Base-by-base conservation (phyloP, 164 flowering plant genomes). In the Santalum album region DNA sequence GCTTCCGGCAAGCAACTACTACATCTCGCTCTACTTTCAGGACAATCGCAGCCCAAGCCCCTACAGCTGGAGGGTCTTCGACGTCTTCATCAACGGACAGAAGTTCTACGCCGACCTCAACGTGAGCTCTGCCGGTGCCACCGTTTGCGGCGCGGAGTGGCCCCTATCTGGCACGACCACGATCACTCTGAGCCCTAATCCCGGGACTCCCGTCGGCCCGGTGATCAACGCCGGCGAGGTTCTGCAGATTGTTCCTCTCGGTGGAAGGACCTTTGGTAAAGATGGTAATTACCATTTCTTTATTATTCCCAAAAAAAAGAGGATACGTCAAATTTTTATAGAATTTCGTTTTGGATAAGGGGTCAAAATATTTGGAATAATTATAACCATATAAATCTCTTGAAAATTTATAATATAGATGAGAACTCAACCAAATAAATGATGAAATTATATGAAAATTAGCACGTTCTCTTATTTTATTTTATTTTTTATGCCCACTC, bases 151-250 rank as follows among this genome's bases (percentile, higher is more conserved):
- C 0, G 24, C 64, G 1, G 20, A 64, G 6, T 84, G 96, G 99
- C 87, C 87, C 17, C 85, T 94, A 12, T 65, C 81, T 0, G 99
- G 96, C n/a, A 53, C 42, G 51, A 78, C 78, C 0, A 61, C 66
- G 53, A 76, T 89, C 29, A 35, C 53, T 0, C 14, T 89, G 81
- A 54, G 55, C 60, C 96, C 96, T 0, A 57, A 12, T 0, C 42
- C n/a, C 3, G 76, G 58, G 7, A 20, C 57, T 7, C 78, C 80
- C 0, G 97, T 86, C 24, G 96, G 97, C 21, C 96, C 97, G 1
- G 25, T 87, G 38, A 87, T 94, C 39, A 83, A 67, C 53, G 99
- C 95, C 1, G 96, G 72, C 15, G 99, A 94, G 69, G 54, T 87
- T 15, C 63, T 72, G 36, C 90, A 77, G 68, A 27, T 87, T 29